A percentile compares a stretch with the other conserved stretches of the same genome.
Evolutionary conservation across 192 early-diverging fungal species (phyloP).

Genomic region (Coemansia sp.): DNA sequence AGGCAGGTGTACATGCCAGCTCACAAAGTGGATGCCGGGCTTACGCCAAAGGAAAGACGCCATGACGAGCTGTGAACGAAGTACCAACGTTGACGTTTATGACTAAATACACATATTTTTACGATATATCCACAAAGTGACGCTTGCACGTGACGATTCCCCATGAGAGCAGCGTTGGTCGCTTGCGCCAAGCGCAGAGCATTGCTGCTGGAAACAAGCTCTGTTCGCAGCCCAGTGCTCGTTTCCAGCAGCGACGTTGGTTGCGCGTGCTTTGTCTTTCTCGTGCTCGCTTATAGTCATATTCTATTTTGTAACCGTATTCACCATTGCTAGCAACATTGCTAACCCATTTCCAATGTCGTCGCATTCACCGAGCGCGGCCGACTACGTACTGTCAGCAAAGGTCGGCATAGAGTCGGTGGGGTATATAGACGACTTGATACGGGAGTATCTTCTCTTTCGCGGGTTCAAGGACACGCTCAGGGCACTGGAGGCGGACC

Average conservation of each 20-base stretch:
- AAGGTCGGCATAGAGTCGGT: constrained; percentile 47
- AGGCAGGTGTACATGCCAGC: constrained; percentile 9
- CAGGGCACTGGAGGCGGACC: constrained; percentile 32
- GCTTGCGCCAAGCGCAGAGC: too few species aligned
- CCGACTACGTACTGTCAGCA: constrained; percentile 40
- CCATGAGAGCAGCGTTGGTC: constrained; percentile 3
- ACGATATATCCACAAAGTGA: not conserved
- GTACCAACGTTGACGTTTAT: not conserved
- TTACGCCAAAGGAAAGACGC: constrained; percentile 45
- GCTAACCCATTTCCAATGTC: too few species aligned
- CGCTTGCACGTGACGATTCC: constrained; percentile 10
- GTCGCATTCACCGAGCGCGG: constrained; percentile 16
- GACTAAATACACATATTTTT: not conserved
- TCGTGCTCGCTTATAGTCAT: not conserved
- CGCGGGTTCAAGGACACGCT: constrained; percentile 44
- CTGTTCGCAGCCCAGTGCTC: too few species aligned
- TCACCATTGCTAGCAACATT: not conserved
- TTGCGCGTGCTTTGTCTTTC: not conserved
- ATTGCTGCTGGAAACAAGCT: too few species aligned
- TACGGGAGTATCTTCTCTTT: constrained; percentile 48
- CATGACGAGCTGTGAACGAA: constrained; percentile 29
- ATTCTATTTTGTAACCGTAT: not conserved
- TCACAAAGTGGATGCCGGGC: constrained; percentile 3
- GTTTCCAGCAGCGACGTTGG: too few species aligned
- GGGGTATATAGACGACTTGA: constrained; percentile 44